Percentiles rank a stretch among this genome's conserved stretches.
These are phyloP conservation scores for Pulicaria dysenterica DNA, from an alignment of 129 eudicot species.

Conservation along the genomic window DNA sequence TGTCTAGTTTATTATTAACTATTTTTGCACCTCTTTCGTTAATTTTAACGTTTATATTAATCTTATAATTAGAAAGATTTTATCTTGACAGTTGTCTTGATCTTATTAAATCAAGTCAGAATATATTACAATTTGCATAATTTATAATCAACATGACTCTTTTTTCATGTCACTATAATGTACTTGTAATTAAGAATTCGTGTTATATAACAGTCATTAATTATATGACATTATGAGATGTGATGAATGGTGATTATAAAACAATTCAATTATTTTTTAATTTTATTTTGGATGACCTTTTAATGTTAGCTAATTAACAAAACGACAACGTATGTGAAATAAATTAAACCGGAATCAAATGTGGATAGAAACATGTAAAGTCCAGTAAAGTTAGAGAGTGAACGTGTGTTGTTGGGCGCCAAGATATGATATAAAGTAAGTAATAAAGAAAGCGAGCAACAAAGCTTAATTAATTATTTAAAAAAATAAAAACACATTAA, in stretches of 20 bases:
- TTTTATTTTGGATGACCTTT: neutral
- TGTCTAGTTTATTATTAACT: no score
- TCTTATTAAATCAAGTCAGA: no score
- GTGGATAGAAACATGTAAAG: constrained; percentile 19
- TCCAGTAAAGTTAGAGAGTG: constrained; percentile 16
- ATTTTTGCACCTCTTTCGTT: no score
- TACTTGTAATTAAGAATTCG: neutral
- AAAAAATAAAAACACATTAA: neutral
- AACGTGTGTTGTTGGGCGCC: constrained; percentile 2
- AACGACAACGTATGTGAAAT: neutral
- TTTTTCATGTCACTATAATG: no score
- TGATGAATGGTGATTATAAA: neutral
- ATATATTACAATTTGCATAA: no score
- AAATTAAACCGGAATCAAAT: neutral
- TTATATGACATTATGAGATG: neutral
- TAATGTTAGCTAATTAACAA: neutral
- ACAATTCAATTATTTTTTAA: neutral
- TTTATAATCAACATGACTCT: no score
- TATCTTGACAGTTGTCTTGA: no score
- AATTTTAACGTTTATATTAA: no score
- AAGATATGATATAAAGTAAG: neutral
- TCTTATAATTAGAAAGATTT: no score
- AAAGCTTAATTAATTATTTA: no score
- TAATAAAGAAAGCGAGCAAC: no score
- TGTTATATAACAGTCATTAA: neutral